Evolutionary conservation across 2,329 filamentous ascomycete species (phyloP).

Genomic region (Fusarium ambrosium): DNA sequence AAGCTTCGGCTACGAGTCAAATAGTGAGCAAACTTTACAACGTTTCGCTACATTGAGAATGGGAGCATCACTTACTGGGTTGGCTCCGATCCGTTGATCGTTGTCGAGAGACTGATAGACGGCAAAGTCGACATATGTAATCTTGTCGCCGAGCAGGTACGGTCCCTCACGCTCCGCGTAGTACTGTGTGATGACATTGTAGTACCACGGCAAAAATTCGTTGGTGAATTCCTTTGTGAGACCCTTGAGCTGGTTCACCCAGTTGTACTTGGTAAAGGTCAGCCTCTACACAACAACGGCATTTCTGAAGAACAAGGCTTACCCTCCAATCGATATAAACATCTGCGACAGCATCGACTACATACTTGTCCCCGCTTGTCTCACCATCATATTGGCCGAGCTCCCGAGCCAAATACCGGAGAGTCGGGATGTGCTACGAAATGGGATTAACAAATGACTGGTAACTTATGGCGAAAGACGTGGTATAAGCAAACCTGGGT

Average conservation of each 20-base stretch:
- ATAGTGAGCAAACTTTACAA: background rate
- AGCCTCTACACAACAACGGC: background rate
- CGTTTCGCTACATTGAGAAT: fast-evolving
- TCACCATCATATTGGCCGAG: constrained; percentile 31
- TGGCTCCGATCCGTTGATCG: constrained; percentile 20
- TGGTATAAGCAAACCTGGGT: constrained; percentile 19
- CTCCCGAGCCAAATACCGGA: constrained; percentile 26
- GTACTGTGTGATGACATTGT: constrained; percentile 18
- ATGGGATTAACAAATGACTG: background rate
- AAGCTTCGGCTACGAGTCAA: background rate
- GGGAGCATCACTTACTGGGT: constrained; percentile 7
- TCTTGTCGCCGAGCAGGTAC: constrained; percentile 25
- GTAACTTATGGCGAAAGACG: fast-evolving
- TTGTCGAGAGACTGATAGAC: constrained; percentile 34
- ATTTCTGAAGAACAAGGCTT: background rate
- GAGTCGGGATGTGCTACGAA: constrained; percentile 20
- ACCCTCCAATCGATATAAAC: constrained; percentile 33
- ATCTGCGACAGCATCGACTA: constrained; percentile 23
- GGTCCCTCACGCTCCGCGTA: constrained; percentile 30
- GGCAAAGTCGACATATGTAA: constrained; percentile 29
- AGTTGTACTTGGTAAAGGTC: background rate
- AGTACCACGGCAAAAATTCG: constrained; percentile 21
- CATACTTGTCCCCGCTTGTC: constrained; percentile 22
- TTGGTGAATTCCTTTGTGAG: constrained; percentile 28
- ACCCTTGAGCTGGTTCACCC: constrained; percentile 5